phyloP scores from a whole-genome alignment of 345 rosid species.

The Eucalyptus sideroxylon region DNA sequence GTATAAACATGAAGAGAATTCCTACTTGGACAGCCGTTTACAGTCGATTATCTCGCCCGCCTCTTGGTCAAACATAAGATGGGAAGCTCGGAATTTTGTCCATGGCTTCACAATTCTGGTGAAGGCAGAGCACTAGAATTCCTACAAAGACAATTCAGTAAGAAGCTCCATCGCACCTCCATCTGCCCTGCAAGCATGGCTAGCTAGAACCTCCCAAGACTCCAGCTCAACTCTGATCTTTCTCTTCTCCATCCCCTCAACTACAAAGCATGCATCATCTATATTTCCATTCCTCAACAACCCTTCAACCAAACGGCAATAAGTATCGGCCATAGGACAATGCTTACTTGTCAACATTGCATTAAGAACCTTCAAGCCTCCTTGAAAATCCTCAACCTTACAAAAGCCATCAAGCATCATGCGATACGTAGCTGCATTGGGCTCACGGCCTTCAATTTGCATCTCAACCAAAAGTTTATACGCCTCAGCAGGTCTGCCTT shows the following conservation, averaged over 20 bases:
- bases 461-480: constrained; percentile 52
- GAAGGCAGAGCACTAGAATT: background rate
- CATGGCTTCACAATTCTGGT: background rate
- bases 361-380: constrained; percentile 58
- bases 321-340: constrained; percentile 48
- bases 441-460: constrained; percentile 68
- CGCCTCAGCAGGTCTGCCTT: constrained; percentile 44
- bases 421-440: constrained; percentile 84
- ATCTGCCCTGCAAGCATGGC: constrained; percentile 18
- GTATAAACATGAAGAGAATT: background rate
- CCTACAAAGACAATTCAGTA: constrained; percentile 5
- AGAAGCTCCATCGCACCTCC: constrained; percentile 19
- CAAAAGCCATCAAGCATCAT: constrained; percentile 83
- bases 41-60: background rate
- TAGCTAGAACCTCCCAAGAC: constrained; percentile 44
- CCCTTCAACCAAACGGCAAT: constrained; percentile 37
- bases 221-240: constrained; percentile 28
- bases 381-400: constrained; percentile 45
- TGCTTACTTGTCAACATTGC: constrained; percentile 62
- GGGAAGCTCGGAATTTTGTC: background rate
- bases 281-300: constrained; percentile 37
- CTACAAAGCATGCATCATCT: constrained; percentile 51
- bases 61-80: background rate
- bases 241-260: constrained; percentile 74
- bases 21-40: background rate